Percentiles rank a stretch among this genome's conserved stretches.
phyloP scores from a whole-genome alignment of 176 grass and related monocot genomes.

The Aegilops umbellulata region DNA sequence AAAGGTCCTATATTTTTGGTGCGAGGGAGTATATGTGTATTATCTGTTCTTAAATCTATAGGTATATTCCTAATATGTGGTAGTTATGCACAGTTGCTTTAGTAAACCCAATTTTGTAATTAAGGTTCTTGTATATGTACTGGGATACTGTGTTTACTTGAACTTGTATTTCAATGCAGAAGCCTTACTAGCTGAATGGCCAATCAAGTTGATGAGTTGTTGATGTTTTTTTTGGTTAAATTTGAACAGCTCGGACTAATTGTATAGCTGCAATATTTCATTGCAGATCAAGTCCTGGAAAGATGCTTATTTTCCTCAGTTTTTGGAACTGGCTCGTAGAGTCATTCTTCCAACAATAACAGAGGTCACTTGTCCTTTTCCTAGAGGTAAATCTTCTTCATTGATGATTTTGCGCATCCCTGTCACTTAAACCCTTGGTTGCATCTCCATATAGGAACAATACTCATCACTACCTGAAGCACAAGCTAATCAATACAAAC shows the following conservation, averaged over 20 bases:
- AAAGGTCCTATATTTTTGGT: too few relatives aligned
- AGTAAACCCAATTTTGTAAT: background rate
- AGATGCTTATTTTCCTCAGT: background rate
- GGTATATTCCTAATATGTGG: background rate
- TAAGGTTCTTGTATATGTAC: background rate
- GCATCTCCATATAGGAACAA: conserved; percentile 10
- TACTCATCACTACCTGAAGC: background rate
- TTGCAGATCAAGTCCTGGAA: conserved; percentile 23
- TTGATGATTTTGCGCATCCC: background rate
- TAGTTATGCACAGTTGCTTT: background rate
- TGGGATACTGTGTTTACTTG: background rate
- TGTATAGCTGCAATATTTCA: background rate
- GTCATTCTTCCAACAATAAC: background rate
- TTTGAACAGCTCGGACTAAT: background rate
- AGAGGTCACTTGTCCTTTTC: conserved; percentile 11
- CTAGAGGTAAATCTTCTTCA: background rate
- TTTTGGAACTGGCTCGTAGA: background rate
- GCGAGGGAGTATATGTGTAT: background rate
- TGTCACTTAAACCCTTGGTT: background rate
- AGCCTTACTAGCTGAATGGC: background rate
- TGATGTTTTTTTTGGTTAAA: background rate
- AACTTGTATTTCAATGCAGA: background rate
- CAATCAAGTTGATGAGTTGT: background rate
- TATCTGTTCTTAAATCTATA: background rate
- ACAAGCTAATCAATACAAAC: background rate